Conservation (phyloP, 192 early-diverging fungal genomes). For the Spizellomyces sp. region DNA sequence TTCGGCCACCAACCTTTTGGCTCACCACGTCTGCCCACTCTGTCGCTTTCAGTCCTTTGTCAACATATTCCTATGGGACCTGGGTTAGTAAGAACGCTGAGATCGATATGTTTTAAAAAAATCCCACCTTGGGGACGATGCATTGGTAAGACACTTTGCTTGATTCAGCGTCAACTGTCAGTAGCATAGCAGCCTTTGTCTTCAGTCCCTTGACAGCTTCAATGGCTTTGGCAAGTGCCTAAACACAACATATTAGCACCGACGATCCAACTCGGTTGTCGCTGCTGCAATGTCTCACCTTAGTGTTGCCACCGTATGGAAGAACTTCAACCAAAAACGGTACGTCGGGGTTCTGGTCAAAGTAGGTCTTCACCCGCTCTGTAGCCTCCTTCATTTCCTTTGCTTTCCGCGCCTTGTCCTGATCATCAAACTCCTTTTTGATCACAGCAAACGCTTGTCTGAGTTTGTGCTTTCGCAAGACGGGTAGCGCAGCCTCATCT, state of each 20-base stretch:
- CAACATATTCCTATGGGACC: conserved; percentile 51
- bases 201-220: conserved; percentile 77
- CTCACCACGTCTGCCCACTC: conserved; percentile 91
- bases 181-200: conserved; percentile 84
- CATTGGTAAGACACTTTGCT: conserved; percentile 80
- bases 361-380: conserved; percentile 73
- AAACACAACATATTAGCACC: neutral
- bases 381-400: conserved; percentile 79
- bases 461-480: conserved; percentile 74
- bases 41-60: conserved; percentile 82
- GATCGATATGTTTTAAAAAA: neutral
- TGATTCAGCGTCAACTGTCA: conserved; percentile 70
- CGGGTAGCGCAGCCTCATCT: conserved; percentile 77
- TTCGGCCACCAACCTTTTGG: conserved; percentile 84
- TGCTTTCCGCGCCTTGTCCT: conserved; percentile 87
- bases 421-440: conserved; percentile 84
- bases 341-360: conserved; percentile 67
- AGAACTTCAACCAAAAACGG: conserved; percentile 61
- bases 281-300: conserved; percentile 43
- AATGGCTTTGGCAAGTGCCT: conserved; percentile 76
- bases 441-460: conserved; percentile 70
- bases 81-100: neutral
- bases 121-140: conserved; percentile 70
- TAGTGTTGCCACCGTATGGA: conserved; percentile 76
- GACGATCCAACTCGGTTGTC: no score